A percentile compares a stretch with the other conserved stretches of the same genome.
These are phyloP conservation scores for Coniella lustricola DNA, from an alignment of 2,329 filamentous ascomycete genomes.

Conservation along the genomic window DNA sequence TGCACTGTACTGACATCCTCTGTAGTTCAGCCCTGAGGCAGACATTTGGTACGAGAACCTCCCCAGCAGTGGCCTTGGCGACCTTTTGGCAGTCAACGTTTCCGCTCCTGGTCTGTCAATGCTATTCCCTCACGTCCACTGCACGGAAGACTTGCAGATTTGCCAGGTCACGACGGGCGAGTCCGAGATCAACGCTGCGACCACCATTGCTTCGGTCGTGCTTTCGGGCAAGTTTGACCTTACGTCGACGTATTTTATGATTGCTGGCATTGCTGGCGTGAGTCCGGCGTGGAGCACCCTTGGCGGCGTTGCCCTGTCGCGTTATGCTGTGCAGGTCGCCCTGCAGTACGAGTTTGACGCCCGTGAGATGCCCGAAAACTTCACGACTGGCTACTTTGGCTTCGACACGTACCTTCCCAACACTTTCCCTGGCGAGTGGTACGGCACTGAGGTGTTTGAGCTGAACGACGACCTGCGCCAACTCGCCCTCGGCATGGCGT, in stretches of 20 bases:
- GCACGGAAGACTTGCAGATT: slow-evolving; percentile 50
- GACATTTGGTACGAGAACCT: slow-evolving; percentile 53
- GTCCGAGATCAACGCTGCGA: slow-evolving; percentile 68
- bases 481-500: slow-evolving; percentile 43
- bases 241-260: slow-evolving; percentile 60
- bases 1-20: neutral
- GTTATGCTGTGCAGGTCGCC: slow-evolving; percentile 66
- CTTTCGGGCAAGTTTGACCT: slow-evolving; percentile 58
- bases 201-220: slow-evolving; percentile 56
- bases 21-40: slow-evolving; percentile 55
- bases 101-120: slow-evolving; percentile 57
- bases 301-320: slow-evolving; percentile 58
- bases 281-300: slow-evolving; percentile 62
- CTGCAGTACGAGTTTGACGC: slow-evolving; percentile 70
- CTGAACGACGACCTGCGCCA: slow-evolving; percentile 53
- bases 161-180: slow-evolving; percentile 66
- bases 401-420: slow-evolving; percentile 49
- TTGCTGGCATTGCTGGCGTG: slow-evolving; percentile 68
- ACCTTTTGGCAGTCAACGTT: slow-evolving; percentile 51
- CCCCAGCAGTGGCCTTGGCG: slow-evolving; percentile 36
- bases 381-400: slow-evolving; percentile 61
- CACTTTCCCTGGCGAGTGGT: slow-evolving; percentile 51
- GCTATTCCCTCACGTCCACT: slow-evolving; percentile 58
- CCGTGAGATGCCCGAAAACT: slow-evolving; percentile 59
- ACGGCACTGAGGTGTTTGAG: slow-evolving; percentile 66